A percentile compares a stretch with the other conserved stretches of the same genome.
Evolutionary conservation across 2,329 filamentous ascomycete species (phyloP).

Genomic region (Xenosphaeropsis pyriputrescens): DNA sequence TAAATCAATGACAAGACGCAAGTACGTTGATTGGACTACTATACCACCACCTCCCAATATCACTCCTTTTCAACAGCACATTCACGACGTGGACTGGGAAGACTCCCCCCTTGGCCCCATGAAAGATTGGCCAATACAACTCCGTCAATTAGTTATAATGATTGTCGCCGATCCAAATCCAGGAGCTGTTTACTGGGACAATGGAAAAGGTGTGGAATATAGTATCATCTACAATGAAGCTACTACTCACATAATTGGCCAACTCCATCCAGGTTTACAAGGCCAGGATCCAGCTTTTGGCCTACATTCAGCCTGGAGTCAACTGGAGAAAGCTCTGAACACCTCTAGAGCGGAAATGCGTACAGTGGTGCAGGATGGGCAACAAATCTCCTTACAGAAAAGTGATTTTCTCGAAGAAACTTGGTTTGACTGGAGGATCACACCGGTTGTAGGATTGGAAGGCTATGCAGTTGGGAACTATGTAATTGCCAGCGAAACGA

Average conservation of each 20-base stretch:
- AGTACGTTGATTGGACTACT: neutral
- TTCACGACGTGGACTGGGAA: constrained; percentile 57
- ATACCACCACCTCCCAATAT: neutral
- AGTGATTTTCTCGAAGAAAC: constrained; percentile 20
- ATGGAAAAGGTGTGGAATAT: constrained; percentile 17
- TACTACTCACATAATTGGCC: constrained; percentile 15
- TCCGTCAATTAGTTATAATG: constrained; percentile 40
- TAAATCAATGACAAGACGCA: neutral
- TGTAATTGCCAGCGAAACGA: constrained; percentile 17
- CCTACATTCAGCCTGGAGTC: constrained; percentile 20
- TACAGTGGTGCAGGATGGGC: constrained; percentile 11
- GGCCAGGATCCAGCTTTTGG: constrained; percentile 19
- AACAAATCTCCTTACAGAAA: constrained; percentile 15
- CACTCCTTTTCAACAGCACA: constrained; percentile 27
- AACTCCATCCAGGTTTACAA: constrained; percentile 18
- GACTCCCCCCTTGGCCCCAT: constrained; percentile 52
- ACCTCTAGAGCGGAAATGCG: constrained; percentile 12
- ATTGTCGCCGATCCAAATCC: constrained; percentile 20
- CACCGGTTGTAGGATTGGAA: constrained; percentile 22
- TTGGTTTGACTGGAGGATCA: constrained; percentile 23
- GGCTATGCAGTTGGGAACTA: constrained; percentile 25
- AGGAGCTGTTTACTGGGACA: constrained; percentile 30
- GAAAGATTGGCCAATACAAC: constrained; percentile 51
- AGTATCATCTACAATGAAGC: constrained; percentile 22
- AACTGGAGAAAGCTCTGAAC: constrained; percentile 15